Conservation (phyloP, 2,329 filamentous ascomycete genomes). For the Biscogniauxia sp. region DNA sequence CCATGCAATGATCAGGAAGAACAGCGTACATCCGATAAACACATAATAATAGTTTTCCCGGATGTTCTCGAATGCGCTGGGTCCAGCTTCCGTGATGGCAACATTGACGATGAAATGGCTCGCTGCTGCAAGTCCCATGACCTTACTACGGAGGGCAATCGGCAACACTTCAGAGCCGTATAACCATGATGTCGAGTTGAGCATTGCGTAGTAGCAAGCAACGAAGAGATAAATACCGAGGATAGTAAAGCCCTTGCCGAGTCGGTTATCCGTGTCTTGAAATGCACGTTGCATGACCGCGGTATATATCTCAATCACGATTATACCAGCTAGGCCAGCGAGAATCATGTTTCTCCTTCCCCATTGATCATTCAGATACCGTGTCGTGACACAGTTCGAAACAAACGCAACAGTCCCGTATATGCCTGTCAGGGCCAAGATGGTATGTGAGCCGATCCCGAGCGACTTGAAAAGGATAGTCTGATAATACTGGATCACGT, state of each 20-base stretch:
- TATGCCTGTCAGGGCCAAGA: conserved; percentile 52
- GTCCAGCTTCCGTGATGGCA: conserved; percentile 51
- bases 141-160: conserved; percentile 50
- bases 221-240: conserved; percentile 58
- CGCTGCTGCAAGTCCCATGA: conserved; percentile 54
- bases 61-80: conserved; percentile 55
- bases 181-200: conserved; percentile 54
- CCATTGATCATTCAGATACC: conserved; percentile 55
- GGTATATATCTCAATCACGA: conserved; percentile 55
- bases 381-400: conserved; percentile 48
- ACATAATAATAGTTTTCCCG: conserved; percentile 61
- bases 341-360: conserved; percentile 47
- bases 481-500: conserved; percentile 45
- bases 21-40: conserved; percentile 50
- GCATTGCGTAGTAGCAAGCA: conserved; percentile 50
- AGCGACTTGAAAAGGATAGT: conserved; percentile 51
- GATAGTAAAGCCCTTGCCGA: conserved; percentile 59
- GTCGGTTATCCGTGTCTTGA: conserved; percentile 50
- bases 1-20: conserved; percentile 52
- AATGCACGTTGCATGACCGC: conserved; percentile 58
- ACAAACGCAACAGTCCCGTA: conserved; percentile 54
- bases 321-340: background rate
- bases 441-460: conserved; percentile 47
- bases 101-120: conserved; percentile 56
- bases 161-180: conserved; percentile 56